A percentile compares a stretch with the other conserved stretches of the same genome.
These are phyloP conservation scores for Buddleja alternifolia DNA, from an alignment of 257 asterid genomes.

Conservation along the genomic window DNA sequence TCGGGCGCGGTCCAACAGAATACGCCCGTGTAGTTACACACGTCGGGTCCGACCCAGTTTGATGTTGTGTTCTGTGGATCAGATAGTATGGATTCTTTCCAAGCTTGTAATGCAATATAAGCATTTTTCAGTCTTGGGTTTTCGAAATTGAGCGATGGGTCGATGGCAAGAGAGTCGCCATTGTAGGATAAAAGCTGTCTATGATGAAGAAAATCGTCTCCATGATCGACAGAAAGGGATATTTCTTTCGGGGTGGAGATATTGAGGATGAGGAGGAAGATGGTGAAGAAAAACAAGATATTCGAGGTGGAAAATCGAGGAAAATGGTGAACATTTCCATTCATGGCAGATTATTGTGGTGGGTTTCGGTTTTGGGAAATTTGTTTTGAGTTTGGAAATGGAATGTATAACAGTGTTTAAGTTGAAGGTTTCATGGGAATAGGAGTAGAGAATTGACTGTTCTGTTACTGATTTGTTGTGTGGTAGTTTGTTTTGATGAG, in stretches of 20 bases:
- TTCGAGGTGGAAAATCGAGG: constrained; percentile 16
- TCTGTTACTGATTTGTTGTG: constrained; percentile 21
- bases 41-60: constrained; percentile 61
- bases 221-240: background rate
- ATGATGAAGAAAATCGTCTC: background rate
- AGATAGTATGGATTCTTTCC: constrained; percentile 62
- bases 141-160: constrained; percentile 41
- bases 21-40: constrained; percentile 67
- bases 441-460: too few species aligned
- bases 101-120: constrained; percentile 69
- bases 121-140: constrained; percentile 58
- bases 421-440: constrained; percentile 23
- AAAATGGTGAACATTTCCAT: background rate
- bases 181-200: constrained; percentile 48
- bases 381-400: background rate
- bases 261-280: constrained; percentile 29
- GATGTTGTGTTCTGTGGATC: constrained; percentile 56
- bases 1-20: constrained; percentile 65
- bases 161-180: constrained; percentile 52
- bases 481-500: constrained; percentile 41
- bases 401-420: constrained; percentile 4
- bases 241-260: constrained; percentile 23
- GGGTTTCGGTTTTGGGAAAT: background rate
- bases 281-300: constrained; percentile 28
- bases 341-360: constrained; percentile 10